Evolutionary conservation across 495 filamentous ascomycete genomes (phyloP).

Genomic region (Penicilliopsis zonata): DNA sequence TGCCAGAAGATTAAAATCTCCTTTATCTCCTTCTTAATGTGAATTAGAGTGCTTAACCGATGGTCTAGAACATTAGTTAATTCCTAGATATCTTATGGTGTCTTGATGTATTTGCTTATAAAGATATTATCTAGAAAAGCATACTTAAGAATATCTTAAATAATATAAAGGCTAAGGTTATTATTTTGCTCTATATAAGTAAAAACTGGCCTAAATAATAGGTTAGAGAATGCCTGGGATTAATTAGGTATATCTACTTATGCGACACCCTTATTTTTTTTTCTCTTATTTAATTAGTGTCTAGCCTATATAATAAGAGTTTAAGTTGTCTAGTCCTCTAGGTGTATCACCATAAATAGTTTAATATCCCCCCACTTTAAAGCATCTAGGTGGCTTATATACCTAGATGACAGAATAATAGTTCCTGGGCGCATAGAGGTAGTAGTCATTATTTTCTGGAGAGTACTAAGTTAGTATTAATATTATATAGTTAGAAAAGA

Average conservation of each 20-base stretch:
- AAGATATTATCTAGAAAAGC: slow-evolving; percentile 10
- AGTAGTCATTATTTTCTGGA: background rate
- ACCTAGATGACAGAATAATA: background rate
- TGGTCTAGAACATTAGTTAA: slow-evolving; percentile 9
- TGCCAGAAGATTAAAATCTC: slow-evolving; percentile 6
- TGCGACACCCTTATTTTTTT: background rate
- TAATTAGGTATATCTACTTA: background rate
- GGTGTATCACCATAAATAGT: too few species aligned
- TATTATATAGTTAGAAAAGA: background rate
- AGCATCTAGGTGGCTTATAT: background rate
- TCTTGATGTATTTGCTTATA: slow-evolving; percentile 9
- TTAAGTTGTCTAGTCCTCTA: background rate
- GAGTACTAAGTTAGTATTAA: background rate
- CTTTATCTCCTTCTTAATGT: slow-evolving; percentile 11
- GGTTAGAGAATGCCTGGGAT: background rate
- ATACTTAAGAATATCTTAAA: slow-evolving; percentile 10
- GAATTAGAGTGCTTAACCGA: slow-evolving; percentile 10
- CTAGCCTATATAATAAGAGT: background rate
- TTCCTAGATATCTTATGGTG: slow-evolving; percentile 10
- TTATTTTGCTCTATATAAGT: slow-evolving; percentile 2
- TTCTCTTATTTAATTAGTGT: background rate
- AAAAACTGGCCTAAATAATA: background rate
- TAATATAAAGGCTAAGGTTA: slow-evolving; percentile 1
- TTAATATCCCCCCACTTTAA: slow-evolving; percentile 1
- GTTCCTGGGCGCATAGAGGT: background rate